These are phyloP conservation scores for Ramichloridium luteum DNA, from an alignment of 2,329 filamentous ascomycete genomes.

Conservation along the genomic window DNA sequence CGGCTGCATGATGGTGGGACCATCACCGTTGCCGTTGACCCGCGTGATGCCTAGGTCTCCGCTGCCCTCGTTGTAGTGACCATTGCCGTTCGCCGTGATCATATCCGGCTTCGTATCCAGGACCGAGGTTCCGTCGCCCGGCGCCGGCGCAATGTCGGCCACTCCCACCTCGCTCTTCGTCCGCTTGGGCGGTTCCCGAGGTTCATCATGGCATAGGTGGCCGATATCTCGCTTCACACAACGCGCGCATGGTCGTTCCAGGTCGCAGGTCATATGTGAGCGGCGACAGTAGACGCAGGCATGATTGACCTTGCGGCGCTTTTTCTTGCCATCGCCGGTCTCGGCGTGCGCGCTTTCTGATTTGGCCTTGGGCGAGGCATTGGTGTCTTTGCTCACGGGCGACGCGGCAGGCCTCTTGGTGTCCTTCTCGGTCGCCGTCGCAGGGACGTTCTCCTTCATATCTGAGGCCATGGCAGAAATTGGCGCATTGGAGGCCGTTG, in stretches of 20 bases:
- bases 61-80: slow-evolving; percentile 8
- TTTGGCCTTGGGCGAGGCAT: slow-evolving; percentile 15
- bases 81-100: slow-evolving; percentile 7
- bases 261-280: slow-evolving; percentile 45
- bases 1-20: slow-evolving; percentile 28
- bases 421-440: neutral
- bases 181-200: slow-evolving; percentile 77
- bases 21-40: slow-evolving; percentile 3
- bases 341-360: slow-evolving; percentile 10
- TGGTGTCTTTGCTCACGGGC: neutral
- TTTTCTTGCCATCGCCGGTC: slow-evolving; percentile 28
- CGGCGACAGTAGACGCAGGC: slow-evolving; percentile 42
- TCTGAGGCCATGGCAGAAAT: neutral
- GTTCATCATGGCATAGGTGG: slow-evolving; percentile 95
- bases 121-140: slow-evolving; percentile 3
- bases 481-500: too few relatives aligned
- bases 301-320: slow-evolving; percentile 44
- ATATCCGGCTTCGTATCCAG: slow-evolving; percentile 9
- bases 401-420: neutral
- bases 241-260: slow-evolving; percentile 84
- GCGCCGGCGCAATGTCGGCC: slow-evolving; percentile 26
- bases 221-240: slow-evolving; percentile 99
- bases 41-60: slow-evolving; percentile 7
- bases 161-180: slow-evolving; percentile 43
- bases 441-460: slow-evolving; percentile 1